Evolutionary conservation across 2,329 filamentous ascomycete species (phyloP).

Genomic region (Beauveria varroae): DNA sequence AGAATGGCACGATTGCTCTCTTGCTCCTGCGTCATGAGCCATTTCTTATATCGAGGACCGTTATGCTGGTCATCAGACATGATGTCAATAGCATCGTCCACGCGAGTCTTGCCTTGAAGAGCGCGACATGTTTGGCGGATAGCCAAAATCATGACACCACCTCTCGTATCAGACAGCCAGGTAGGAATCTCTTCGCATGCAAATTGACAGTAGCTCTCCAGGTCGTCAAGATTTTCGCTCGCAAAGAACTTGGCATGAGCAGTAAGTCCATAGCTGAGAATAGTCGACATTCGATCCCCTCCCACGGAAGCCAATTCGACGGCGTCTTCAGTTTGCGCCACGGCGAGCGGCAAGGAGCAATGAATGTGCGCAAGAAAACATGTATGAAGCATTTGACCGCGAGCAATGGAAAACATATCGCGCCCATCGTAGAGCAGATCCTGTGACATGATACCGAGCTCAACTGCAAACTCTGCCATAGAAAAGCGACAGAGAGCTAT

Average conservation of each 20-base stretch:
- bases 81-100: slow-evolving; percentile 42
- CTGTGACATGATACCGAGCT: slow-evolving; percentile 56
- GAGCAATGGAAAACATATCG: slow-evolving; percentile 58
- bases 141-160: slow-evolving; percentile 60
- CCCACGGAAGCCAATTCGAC: slow-evolving; percentile 58
- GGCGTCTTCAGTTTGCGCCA: slow-evolving; percentile 55
- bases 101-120: slow-evolving; percentile 64
- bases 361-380: slow-evolving; percentile 65
- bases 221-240: slow-evolving; percentile 59
- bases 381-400: slow-evolving; percentile 61
- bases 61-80: slow-evolving; percentile 64
- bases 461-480: slow-evolving; percentile 59
- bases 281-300: slow-evolving; percentile 64
- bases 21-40: slow-evolving; percentile 41
- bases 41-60: slow-evolving; percentile 49
- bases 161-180: slow-evolving; percentile 64
- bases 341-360: slow-evolving; percentile 49
- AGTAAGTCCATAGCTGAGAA: slow-evolving; percentile 62
- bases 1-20: slow-evolving; percentile 58
- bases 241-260: slow-evolving; percentile 62
- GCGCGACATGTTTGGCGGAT: slow-evolving; percentile 61
- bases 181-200: slow-evolving; percentile 66
- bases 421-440: slow-evolving; percentile 56
- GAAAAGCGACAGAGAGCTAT: slow-evolving; percentile 63
- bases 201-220: slow-evolving; percentile 64